Evolutionary conservation across 257 asterid species (phyloP).

Genomic region (Nicotiana tomentosiformis): DNA sequence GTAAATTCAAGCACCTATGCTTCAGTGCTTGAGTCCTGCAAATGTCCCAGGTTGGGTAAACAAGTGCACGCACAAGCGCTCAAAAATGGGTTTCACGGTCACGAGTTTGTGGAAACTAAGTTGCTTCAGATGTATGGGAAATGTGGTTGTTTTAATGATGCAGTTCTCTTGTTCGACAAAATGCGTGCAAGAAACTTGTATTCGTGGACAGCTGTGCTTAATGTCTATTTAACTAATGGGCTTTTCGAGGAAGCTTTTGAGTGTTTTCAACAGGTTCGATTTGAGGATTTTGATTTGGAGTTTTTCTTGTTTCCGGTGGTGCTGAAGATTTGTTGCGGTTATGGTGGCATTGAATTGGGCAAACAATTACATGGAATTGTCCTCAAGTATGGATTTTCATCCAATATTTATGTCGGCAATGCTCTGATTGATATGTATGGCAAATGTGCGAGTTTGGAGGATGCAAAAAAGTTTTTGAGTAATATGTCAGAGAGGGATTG

Average conservation of each 20-base stretch:
- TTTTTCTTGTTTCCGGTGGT: constrained; percentile 62
- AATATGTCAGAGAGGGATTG: constrained; percentile 41
- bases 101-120: constrained; percentile 59
- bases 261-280: constrained; percentile 31
- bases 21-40: constrained; percentile 50
- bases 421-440: constrained; percentile 80
- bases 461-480: constrained; percentile 44
- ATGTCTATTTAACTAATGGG: constrained; percentile 37
- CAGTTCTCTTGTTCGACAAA: constrained; percentile 41
- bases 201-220: constrained; percentile 45
- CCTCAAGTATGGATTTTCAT: constrained; percentile 38
- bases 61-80: constrained; percentile 62
- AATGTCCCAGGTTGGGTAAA: constrained; percentile 32
- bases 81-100: constrained; percentile 50
- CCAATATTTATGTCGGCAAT: constrained; percentile 60
- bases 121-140: constrained; percentile 50
- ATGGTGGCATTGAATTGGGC: constrained; percentile 63
- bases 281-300: constrained; percentile 56
- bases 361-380: constrained; percentile 58
- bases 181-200: constrained; percentile 57
- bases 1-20: constrained; percentile 47
- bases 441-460: constrained; percentile 48
- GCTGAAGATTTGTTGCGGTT: constrained; percentile 57
- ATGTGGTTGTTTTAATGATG: constrained; percentile 32
- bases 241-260: constrained; percentile 36